A percentile compares a stretch with the other conserved stretches of the same genome.
These are phyloP conservation scores for Phoma sp. DNA, from an alignment of 2,329 filamentous ascomycete species.

Conservation along the genomic window DNA sequence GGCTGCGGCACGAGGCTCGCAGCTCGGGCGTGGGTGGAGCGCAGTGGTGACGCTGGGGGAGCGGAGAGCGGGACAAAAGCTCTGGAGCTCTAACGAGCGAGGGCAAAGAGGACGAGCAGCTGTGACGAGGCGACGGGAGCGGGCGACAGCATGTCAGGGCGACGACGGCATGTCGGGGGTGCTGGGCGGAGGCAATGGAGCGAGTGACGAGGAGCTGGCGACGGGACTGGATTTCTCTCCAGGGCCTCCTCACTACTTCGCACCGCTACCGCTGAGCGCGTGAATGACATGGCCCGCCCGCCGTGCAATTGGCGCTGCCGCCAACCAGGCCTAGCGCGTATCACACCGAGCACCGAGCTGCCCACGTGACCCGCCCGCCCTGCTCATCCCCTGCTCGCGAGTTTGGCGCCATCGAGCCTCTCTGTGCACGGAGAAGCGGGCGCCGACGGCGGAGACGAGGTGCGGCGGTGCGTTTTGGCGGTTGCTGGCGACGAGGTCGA, in stretches of 20 bases:
- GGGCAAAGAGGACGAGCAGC: conserved; percentile 36
- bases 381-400: conserved; percentile 9
- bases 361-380: conserved; percentile 9
- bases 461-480: neutral
- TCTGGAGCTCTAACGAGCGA: conserved; percentile 46
- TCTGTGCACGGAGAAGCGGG: neutral
- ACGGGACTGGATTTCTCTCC: conserved; percentile 23
- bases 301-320: conserved; percentile 16
- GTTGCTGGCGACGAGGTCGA: conserved; percentile 8
- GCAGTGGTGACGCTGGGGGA: conserved; percentile 39
- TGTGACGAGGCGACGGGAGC: conserved; percentile 21
- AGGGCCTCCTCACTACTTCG: conserved; percentile 15
- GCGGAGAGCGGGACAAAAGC: conserved; percentile 48
- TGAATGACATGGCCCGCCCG: conserved; percentile 25
- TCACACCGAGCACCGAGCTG: neutral
- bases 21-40: conserved; percentile 29
- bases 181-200: conserved; percentile 35
- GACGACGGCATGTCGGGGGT: conserved; percentile 20
- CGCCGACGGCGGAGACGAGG: neutral
- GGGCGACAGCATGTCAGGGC: conserved; percentile 40
- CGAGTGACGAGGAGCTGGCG: conserved; percentile 32
- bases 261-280: conserved; percentile 18
- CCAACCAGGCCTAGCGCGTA: conserved; percentile 13
- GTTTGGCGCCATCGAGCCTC: conserved; percentile 6
- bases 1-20: conserved; percentile 14